A percentile compares a stretch with the other conserved stretches of the same genome.
phyloP scores from a whole-genome alignment of 805 yeast species.

The Myxozyma monticola region DNA sequence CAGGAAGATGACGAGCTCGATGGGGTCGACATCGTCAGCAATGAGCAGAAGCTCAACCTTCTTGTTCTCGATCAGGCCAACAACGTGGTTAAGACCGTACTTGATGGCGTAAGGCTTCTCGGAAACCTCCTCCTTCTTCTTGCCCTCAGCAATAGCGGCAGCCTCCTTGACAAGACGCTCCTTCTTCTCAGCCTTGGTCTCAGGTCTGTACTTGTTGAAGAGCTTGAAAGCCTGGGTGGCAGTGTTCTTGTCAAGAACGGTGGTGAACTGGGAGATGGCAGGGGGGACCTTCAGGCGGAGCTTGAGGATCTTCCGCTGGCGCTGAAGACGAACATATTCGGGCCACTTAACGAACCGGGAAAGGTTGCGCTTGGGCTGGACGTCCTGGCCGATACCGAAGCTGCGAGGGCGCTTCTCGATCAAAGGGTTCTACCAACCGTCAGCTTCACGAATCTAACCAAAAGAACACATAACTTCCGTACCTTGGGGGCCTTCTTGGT shows the following conservation, averaged over 20 bases:
- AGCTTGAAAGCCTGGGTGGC: constrained; percentile 96
- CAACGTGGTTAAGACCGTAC: constrained; percentile 99
- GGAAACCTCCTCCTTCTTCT: constrained; percentile 93
- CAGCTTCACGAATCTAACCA: constrained; percentile 12
- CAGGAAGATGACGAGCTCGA: constrained; percentile 93
- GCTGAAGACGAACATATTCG: constrained; percentile 95
- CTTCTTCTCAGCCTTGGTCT: constrained; percentile 95
- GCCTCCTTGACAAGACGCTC: constrained; percentile 99
- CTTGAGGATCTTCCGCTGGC: constrained; percentile 95
- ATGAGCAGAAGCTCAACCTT: constrained; percentile 96
- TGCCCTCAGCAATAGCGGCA: constrained; percentile 97
- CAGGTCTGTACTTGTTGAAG: constrained; percentile 99
- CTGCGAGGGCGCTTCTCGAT: constrained; percentile 86
- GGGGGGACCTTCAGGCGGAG: constrained; percentile 99
- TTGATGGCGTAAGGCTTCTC: constrained; percentile 96
- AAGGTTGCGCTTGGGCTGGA: constrained; percentile 93
- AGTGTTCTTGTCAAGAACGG: constrained; percentile 97
- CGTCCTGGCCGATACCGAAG: constrained; percentile 94
- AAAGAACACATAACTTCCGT: constrained; percentile 8
- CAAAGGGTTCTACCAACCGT: constrained; percentile 69
- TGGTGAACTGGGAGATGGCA: constrained; percentile 93
- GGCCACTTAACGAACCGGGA: constrained; percentile 99
- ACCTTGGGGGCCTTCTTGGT: constrained; percentile 47
- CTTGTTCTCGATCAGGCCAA: constrained; percentile 95
- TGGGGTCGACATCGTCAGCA: constrained; percentile 99